phyloP scores from a whole-genome alignment of 768 basidiomycete species.

The Auricularia heimuer region DNA sequence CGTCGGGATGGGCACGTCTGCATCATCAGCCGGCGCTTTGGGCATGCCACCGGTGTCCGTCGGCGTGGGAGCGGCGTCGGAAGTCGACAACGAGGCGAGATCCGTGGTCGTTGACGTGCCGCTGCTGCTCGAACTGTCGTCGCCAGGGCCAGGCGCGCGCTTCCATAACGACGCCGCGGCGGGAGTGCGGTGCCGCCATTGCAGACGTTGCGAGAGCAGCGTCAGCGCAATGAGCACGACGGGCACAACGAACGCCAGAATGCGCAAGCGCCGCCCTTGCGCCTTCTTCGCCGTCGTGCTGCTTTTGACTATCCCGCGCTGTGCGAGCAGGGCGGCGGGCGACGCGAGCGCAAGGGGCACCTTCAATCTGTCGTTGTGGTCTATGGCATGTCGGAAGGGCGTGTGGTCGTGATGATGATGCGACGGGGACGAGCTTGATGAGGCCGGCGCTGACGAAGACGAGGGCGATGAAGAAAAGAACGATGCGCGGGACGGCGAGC shows the following conservation, averaged over 20 bases:
- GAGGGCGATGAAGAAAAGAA: background rate
- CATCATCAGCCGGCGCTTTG: background rate
- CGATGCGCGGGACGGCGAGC: background rate
- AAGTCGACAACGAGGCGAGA: background rate
- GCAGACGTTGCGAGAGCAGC: background rate
- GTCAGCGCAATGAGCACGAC: background rate
- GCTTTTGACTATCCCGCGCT: too few relatives aligned
- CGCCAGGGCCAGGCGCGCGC: background rate
- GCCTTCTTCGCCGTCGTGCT: background rate
- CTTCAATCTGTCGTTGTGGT: background rate
- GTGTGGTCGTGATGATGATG: background rate
- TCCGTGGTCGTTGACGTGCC: conserved; percentile 12
- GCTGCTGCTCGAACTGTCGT: background rate
- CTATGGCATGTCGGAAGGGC: background rate
- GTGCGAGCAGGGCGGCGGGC: background rate
- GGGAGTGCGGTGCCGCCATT: background rate
- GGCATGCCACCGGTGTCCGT: background rate
- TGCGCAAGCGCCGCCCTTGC: background rate
- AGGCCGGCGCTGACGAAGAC: background rate
- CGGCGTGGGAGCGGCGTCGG: background rate
- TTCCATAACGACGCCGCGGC: background rate
- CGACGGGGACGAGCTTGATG: background rate
- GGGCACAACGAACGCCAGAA: background rate
- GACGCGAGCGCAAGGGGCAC: background rate
- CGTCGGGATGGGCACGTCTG: conserved; percentile 50